Evolutionary conservation across 169 alveolate genomes (phyloP).

Genomic region (Pseudocohnilembus persalinus): DNA sequence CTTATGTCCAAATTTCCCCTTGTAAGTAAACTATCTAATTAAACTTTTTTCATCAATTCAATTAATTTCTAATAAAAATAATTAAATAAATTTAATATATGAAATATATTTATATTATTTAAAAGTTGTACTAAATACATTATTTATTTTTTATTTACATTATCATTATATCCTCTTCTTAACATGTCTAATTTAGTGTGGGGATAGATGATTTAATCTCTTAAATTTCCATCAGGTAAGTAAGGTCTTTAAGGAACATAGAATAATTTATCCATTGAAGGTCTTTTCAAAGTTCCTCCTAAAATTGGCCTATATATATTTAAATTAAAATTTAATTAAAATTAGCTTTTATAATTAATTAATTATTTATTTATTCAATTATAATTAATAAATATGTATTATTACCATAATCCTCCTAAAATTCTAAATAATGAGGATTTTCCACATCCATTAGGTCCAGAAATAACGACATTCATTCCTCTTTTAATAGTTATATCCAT

Average conservation of each 20-base stretch:
- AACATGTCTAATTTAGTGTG: constrained; percentile 59
- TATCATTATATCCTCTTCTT: constrained; percentile 57
- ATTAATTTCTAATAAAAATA: constrained; percentile 37
- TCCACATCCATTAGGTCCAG: constrained; percentile 92
- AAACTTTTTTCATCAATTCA: constrained; percentile 63
- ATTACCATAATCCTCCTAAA: constrained; percentile 83
- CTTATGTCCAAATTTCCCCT: constrained; percentile 56
- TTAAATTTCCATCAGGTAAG: constrained; percentile 83
- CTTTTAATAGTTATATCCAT: constrained; percentile 64
- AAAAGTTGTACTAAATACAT: neutral
- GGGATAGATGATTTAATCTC: constrained; percentile 86
- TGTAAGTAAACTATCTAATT: constrained; percentile 60
- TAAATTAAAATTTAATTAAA: too few species aligned
- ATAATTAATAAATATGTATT: too few species aligned
- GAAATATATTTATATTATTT: neutral
- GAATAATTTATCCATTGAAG: constrained; percentile 70
- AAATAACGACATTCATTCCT: constrained; percentile 82
- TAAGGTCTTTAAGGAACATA: constrained; percentile 90
- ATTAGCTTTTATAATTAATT: neutral
- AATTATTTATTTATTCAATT: too few species aligned
- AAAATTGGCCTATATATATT: constrained; percentile 57
- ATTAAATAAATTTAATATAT: neutral
- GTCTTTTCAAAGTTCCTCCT: constrained; percentile 77
- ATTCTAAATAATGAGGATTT: constrained; percentile 85
- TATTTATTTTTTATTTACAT: neutral